Base-by-base conservation (phyloP, 495 filamentous ascomycete species). In the Daldinia vernicosa region DNA sequence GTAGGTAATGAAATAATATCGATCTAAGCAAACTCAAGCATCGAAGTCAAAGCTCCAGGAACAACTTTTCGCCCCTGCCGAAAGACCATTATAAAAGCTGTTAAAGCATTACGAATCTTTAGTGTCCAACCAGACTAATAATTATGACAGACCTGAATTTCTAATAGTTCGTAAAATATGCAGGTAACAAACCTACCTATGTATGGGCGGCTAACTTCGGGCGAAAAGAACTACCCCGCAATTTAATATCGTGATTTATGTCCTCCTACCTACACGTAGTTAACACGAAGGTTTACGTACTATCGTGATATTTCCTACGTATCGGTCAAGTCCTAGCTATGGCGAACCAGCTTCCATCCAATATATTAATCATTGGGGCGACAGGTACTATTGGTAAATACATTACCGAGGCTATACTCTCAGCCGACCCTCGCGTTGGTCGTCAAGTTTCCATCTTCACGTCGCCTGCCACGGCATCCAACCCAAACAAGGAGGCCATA, bases 331-430 rank as follows among this genome's bases (percentile, higher is more conserved):
- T 33, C 35, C 37, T 32, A 35, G 27, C 45, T 14, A 82, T 81
- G 76, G 52, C 78, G 19, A 64, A 71, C 11, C 78, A 80, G 62
- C 63, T 70, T 6, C 79, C 81, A 15, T 78, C 80, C 22, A 87
- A 87, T 43, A 80, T 93, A 54, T 85, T 93, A 39, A 80, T 92
- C 59, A 86, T 93, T 75, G 90, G 91, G 17, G 90, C 89, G 17
- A 92, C 90, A 5, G 91, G 91, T 55, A 76, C 78, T 39, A 92
- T 93, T 60, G 90, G 91, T 67, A 75, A 81, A 19, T 87, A 88
- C 79, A 92, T 93, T 75, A 83, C 85, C 7, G 69, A 83, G 24
- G 84, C 87, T 27, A 82, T 93, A 43, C 68, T 92, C 55, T 77
- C 79, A 35, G 81, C 85, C 17, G 85, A 86, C 43, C 76, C 80